Conservation (phyloP, 345 rosid genomes). For the Camelina hispida region DNA sequence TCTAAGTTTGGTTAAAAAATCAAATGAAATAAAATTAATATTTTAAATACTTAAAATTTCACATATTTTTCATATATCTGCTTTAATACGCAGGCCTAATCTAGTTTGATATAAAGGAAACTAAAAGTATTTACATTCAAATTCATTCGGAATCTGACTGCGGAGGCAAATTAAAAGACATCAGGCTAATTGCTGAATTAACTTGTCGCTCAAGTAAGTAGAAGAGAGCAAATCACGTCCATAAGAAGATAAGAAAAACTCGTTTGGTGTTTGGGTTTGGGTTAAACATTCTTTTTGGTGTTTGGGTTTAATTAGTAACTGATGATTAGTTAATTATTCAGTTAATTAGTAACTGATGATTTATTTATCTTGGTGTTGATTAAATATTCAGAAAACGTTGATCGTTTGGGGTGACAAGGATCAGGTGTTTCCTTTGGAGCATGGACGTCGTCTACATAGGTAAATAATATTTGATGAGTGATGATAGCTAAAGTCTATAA, state of each 20-base stretch:
- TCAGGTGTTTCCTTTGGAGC: slow-evolving; percentile 60
- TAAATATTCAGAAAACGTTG: slow-evolving; percentile 60
- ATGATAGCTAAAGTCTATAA: not conserved
- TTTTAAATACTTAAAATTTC: too few relatives aligned
- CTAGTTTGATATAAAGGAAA: too few relatives aligned
- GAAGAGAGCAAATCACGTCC: slow-evolving; percentile 3
- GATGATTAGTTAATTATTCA: too few relatives aligned
- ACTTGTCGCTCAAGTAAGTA: slow-evolving; percentile 34
- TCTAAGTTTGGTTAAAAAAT: too few relatives aligned
- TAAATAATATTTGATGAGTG: slow-evolving; percentile 13
- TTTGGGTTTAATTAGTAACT: too few relatives aligned
- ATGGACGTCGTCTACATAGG: slow-evolving; percentile 67
- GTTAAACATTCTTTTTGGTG: too few relatives aligned
- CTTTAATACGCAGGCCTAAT: too few relatives aligned
- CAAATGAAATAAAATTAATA: too few relatives aligned
- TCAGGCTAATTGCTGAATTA: not conserved
- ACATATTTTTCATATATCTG: too few relatives aligned
- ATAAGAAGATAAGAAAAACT: slow-evolving; percentile 9
- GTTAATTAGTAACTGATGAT: not conserved
- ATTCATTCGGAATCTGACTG: too few relatives aligned
- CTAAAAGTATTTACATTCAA: too few relatives aligned
- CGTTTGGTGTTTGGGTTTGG: slow-evolving; percentile 24
- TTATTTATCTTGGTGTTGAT: not conserved
- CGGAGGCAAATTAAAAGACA: not conserved
- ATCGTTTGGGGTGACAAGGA: slow-evolving; percentile 87